These are phyloP conservation scores for Pseudogymnoascus sp. DNA, from an alignment of 2,329 filamentous ascomycete genomes.

Conservation along the genomic window DNA sequence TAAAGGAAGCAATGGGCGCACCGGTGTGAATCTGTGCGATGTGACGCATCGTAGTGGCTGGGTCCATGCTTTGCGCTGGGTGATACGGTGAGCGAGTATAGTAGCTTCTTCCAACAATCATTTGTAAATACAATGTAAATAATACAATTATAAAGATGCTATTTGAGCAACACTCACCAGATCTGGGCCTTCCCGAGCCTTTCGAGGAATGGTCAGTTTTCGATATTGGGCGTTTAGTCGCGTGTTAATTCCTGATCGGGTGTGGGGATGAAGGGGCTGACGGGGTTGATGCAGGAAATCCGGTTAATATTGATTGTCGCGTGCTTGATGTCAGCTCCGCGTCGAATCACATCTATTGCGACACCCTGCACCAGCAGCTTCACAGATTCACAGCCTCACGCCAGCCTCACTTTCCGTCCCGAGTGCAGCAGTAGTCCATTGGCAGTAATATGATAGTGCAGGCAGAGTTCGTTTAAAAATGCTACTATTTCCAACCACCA, in stretches of 20 bases:
- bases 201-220: neutral
- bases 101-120: neutral
- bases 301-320: neutral
- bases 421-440: neutral
- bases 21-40: neutral
- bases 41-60: neutral
- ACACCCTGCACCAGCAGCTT: neutral
- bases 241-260: neutral
- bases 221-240: neutral
- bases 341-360: neutral
- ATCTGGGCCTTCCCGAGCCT: neutral
- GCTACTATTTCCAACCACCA: neutral
- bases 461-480: neutral
- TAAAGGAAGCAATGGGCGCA: neutral
- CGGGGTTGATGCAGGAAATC: neutral
- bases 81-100: neutral
- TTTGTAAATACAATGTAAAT: neutral
- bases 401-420: neutral
- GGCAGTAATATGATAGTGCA: neutral
- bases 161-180: neutral
- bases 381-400: neutral
- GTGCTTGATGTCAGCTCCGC: neutral
- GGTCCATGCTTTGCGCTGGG: neutral
- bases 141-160: neutral
- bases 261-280: neutral